These are phyloP conservation scores for Urtica urens DNA, from an alignment of 306 rosid genomes.

Conservation along the genomic window DNA sequence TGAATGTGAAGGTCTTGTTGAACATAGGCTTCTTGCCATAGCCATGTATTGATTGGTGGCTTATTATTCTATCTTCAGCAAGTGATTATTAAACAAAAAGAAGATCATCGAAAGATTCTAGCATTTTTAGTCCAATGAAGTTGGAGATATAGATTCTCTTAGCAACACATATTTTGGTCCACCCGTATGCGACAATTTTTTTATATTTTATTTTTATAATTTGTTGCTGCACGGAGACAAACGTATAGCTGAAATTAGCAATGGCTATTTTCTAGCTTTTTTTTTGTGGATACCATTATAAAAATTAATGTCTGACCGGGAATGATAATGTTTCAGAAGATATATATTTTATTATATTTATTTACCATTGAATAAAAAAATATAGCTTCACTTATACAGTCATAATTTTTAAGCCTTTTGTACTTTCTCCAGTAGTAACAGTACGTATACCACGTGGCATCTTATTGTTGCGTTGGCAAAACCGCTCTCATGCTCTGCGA, in stretches of 20 bases:
- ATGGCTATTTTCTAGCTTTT: background rate
- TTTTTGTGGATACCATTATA: too few relatives aligned
- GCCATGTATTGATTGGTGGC: conserved; percentile 30
- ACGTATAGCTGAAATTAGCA: background rate
- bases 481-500: background rate
- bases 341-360: too few relatives aligned
- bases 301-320: too few relatives aligned
- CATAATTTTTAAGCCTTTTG: too few relatives aligned
- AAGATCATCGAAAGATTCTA: background rate
- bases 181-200: background rate
- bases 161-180: conserved; percentile 13
- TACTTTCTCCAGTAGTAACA: too few relatives aligned
- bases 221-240: too few relatives aligned
- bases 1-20: conserved; percentile 37
- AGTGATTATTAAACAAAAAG: background rate
- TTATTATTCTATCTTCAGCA: too few relatives aligned
- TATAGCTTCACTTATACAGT: too few relatives aligned
- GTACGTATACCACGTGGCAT: background rate
- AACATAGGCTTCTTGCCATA: conserved; percentile 34
- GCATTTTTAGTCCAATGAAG: background rate
- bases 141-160: background rate
- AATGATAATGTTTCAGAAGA: too few relatives aligned
- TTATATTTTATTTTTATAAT: too few relatives aligned
- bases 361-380: too few relatives aligned
- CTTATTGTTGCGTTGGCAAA: background rate